Percentiles rank a stretch among this genome's conserved stretches.
These are phyloP conservation scores for Colletotrichum paranaense DNA, from an alignment of 2,329 filamentous ascomycete genomes.

Conservation along the genomic window DNA sequence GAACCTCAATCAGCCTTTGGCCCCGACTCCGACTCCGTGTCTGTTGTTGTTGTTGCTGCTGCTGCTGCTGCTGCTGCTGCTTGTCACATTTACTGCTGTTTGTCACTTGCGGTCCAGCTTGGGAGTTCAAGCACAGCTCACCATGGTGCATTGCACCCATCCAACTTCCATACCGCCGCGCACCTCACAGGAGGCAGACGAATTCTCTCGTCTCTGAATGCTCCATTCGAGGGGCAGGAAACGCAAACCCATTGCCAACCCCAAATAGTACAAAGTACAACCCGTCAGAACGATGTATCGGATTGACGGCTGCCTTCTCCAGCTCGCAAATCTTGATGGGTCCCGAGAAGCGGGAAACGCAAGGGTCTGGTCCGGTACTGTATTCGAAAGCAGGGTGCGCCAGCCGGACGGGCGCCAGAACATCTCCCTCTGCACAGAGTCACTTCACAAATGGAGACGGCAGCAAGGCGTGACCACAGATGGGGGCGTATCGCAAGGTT, in stretches of 20 bases:
- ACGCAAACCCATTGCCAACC: conserved; percentile 22
- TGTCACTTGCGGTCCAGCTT: background rate
- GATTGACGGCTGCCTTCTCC: conserved; percentile 27
- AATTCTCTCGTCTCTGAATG: conserved; percentile 25
- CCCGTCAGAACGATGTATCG: conserved; percentile 13
- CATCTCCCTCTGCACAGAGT: background rate
- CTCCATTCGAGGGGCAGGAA: background rate
- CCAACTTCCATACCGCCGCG: background rate
- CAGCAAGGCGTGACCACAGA: background rate
- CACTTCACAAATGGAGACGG: conserved; percentile 7
- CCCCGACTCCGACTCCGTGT: background rate
- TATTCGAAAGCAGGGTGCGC: conserved; percentile 5
- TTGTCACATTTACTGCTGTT: background rate
- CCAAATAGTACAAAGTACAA: background rate
- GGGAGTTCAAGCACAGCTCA: background rate
- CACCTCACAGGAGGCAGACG: conserved; percentile 22
- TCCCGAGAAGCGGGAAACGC: background rate
- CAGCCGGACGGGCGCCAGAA: conserved; percentile 15
- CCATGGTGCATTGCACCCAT: background rate
- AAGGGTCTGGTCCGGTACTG: conserved; percentile 12
- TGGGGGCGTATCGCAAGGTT: background rate
- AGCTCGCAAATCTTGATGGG: conserved; percentile 11
- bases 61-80: background rate
- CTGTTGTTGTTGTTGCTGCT: background rate
- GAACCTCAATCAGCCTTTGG: background rate